A percentile compares a stretch with the other conserved stretches of the same genome.
Conservation (phyloP, 2,329 filamentous ascomycete species). For the Epichloe amarillans region DNA sequence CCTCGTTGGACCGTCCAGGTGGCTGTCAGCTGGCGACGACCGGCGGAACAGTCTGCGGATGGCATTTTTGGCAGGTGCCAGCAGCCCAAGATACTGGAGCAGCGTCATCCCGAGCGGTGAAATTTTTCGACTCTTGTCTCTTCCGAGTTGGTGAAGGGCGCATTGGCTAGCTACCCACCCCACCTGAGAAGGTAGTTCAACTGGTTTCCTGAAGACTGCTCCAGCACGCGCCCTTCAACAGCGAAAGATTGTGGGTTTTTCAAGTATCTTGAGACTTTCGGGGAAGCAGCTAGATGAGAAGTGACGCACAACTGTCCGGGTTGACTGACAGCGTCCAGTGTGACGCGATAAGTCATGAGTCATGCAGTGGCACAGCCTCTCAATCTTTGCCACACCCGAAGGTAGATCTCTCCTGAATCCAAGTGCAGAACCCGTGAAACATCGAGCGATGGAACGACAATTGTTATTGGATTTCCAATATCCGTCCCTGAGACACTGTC, state of each 20-base stretch:
- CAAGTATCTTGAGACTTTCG: too few species aligned
- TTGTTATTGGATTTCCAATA: too few species aligned
- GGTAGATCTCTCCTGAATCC: not conserved
- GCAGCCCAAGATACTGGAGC: conserved; percentile 17
- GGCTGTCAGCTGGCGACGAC: conserved; percentile 12
- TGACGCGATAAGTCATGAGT: not conserved
- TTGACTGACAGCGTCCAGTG: not conserved
- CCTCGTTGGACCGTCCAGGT: not conserved
- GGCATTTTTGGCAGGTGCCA: conserved; percentile 18
- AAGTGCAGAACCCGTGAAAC: not conserved
- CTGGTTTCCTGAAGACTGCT: too few species aligned
- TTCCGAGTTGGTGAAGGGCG: too few species aligned
- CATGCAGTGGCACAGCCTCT: not conserved
- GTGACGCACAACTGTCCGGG: not conserved
- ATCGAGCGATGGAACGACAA: too few species aligned
- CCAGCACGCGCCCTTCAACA: too few species aligned
- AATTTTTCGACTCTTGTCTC: not conserved
- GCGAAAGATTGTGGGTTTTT: too few species aligned
- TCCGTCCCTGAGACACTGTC: too few species aligned
- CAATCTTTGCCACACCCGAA: not conserved
- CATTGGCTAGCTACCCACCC: too few species aligned
- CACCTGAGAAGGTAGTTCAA: too few species aligned
- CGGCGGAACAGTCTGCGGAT: conserved; percentile 20
- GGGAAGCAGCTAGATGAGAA: not conserved
- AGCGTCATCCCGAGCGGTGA: conserved; percentile 11